phyloP scores from a whole-genome alignment of 2,329 filamentous ascomycete genomes.

The Botrytis byssoidea region DNA sequence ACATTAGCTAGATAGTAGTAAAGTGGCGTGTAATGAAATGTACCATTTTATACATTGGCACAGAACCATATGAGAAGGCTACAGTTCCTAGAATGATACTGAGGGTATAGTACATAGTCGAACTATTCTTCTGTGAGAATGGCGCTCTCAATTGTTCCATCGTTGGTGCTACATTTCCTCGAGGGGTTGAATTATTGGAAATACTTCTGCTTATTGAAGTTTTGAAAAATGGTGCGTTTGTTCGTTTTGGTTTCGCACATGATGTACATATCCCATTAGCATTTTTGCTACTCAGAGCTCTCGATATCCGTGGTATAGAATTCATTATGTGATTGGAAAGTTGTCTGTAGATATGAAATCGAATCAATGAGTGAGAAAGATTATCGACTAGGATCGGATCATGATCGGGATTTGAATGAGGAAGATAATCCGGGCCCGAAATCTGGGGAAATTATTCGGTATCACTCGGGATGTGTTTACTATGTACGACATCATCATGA shows the following conservation, averaged over 20 bases:
- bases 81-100: conserved; percentile 78
- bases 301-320: conserved; percentile 28
- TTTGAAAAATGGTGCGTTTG: conserved; percentile 31
- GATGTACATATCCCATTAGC: conserved; percentile 37
- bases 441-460: background rate
- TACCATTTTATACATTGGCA: conserved; percentile 86
- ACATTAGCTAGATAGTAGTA: conserved; percentile 21
- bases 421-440: conserved; percentile 16
- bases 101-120: conserved; percentile 70
- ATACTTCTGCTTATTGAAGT: conserved; percentile 29
- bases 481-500: background rate
- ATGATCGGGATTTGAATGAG: background rate
- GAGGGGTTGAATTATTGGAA: conserved; percentile 34
- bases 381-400: background rate
- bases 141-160: conserved; percentile 65
- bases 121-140: conserved; percentile 66
- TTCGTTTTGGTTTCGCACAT: conserved; percentile 28
- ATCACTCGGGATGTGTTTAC: background rate
- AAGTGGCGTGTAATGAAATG: conserved; percentile 23
- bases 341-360: background rate
- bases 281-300: conserved; percentile 30
- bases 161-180: conserved; percentile 44
- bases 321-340: conserved; percentile 18
- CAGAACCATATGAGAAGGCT: conserved; percentile 77
- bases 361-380: background rate